Conservation (phyloP, 441 rosid genomes). For the Raphanus hybrid region DNA sequence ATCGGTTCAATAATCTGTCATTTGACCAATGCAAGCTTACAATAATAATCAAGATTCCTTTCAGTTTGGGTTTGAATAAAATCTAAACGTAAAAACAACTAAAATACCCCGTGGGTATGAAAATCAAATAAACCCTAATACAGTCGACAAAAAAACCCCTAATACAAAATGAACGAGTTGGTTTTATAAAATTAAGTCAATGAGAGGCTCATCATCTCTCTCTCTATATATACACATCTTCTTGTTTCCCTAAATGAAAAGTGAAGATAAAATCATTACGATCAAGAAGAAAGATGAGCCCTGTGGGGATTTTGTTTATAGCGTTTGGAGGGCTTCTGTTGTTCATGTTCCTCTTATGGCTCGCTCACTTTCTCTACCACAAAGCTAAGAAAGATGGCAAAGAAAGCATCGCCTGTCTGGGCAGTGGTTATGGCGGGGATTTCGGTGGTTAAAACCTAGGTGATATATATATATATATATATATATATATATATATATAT, state of each 20-base stretch:
- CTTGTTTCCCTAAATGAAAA: not conserved
- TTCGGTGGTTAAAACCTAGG: conserved; percentile 24
- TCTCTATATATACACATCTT: not conserved
- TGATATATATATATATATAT: too few relatives aligned
- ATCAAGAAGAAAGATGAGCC: not conserved
- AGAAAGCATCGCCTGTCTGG: conserved; percentile 39
- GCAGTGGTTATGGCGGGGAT: conserved; percentile 39
- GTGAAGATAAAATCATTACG: not conserved
- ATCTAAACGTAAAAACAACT: not conserved
- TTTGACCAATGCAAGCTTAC: not conserved
- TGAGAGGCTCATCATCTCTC: not conserved
- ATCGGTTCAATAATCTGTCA: not conserved
- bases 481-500: too few relatives aligned
- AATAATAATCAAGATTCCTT: not conserved
- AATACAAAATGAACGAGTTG: not conserved
- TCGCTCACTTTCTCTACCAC: conserved; percentile 39
- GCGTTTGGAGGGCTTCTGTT: conserved; percentile 31
- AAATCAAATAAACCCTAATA: not conserved
- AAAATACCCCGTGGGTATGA: not conserved
- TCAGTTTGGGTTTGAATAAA: not conserved
- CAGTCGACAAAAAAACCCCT: not conserved
- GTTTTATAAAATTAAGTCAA: not conserved
- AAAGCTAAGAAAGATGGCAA: conserved; percentile 43
- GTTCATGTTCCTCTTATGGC: conserved; percentile 34
- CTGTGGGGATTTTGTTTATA: conserved; percentile 12